Base-by-base conservation (phyloP, 371 early-diverging fungal genomes). In the Nematocida minor region DNA sequence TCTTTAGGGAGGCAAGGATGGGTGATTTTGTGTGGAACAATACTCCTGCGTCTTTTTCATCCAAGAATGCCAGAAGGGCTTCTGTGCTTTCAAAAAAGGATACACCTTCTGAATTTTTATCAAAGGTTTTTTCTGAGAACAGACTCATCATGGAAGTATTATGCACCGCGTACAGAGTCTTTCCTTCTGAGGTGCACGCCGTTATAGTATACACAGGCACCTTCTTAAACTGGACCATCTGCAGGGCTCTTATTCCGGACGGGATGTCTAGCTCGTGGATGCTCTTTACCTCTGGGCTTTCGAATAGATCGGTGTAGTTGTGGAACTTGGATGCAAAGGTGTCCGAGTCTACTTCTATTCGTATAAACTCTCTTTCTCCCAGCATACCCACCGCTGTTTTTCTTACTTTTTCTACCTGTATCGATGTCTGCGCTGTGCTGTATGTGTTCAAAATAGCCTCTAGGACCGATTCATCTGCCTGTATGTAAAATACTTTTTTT, bases 401-500 rank as follows among this genome's bases (percentile, higher is more conserved):
- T 27, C 9, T 7, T 3, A 74, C 40, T 34, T 44, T 63, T 27
- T 63, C 38, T 47, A 53, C 32, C 1, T 40, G 4, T n/a, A 74
- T 22, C 22, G 55, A n/a, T 22, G 25, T 49, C 20, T 16, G 7
- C 1, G 20, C 7, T n/a, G 60, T 27, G 0, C 11, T 31, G 41
- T 74, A 48, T 14, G 46, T 36, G 31, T 22, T 0, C 31, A 51
- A 0, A 55, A 64, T 29, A 9, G 22, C 41, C 18, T 74, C 77
- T 11, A 74, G 14, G 4, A 62, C 20, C 16, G 14, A 3, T 29
- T 14, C 4, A 4, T 41, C 44, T 7, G 77, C 54, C 2, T 74
- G 77, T 7, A 74, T n/a, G 48, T 74, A 74, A 49, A 74, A 62
- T 32, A 55, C 34, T 47, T 74, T 74, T 29, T 64, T 48, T 25